Percentiles rank a stretch among this genome's conserved stretches.
Conservation (phyloP, 1,139 yeast genomes). For the Hansenula anomala region DNA sequence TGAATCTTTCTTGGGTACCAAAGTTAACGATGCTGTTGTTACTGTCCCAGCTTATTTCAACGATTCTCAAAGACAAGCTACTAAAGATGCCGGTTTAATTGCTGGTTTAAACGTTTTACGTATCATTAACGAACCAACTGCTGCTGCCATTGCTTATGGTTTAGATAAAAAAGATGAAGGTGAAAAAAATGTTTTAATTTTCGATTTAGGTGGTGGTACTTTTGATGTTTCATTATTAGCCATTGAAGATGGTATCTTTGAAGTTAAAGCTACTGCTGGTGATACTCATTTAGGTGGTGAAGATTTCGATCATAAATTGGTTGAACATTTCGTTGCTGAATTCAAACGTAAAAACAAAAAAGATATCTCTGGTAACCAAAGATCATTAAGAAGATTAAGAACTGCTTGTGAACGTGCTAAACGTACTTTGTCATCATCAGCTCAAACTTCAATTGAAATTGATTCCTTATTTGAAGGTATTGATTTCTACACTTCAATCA, state of each 20-base stretch:
- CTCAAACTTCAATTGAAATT: conserved; percentile 83
- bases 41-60: conserved; percentile 98
- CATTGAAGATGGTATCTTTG: conserved; percentile 97
- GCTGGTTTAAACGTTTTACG: conserved; percentile 96
- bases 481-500: conserved; percentile 74
- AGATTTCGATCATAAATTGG: conserved; percentile 81
- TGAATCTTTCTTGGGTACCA: conserved; percentile 88
- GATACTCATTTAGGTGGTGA: conserved; percentile 72
- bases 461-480: conserved; percentile 69
- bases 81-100: conserved; percentile 98
- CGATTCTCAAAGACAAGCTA: conserved; percentile 98
- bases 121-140: conserved; percentile 98
- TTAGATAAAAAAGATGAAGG: conserved; percentile 84
- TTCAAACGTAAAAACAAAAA: conserved; percentile 83
- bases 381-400: conserved; percentile 85
- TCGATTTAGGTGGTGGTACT: conserved; percentile 99
- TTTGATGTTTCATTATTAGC: conserved; percentile 95
- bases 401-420: conserved; percentile 90
- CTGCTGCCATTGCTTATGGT: conserved; percentile 99
- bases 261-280: conserved; percentile 99
- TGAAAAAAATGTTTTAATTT: conserved; percentile 89
- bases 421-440: conserved; percentile 81
- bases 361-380: conserved; percentile 69
- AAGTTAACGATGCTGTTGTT: conserved; percentile 91
- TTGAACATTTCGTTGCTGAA: conserved; percentile 73